Base-by-base conservation (phyloP, 345 rosid genomes). In the Streptanthus diversifolius region DNA sequence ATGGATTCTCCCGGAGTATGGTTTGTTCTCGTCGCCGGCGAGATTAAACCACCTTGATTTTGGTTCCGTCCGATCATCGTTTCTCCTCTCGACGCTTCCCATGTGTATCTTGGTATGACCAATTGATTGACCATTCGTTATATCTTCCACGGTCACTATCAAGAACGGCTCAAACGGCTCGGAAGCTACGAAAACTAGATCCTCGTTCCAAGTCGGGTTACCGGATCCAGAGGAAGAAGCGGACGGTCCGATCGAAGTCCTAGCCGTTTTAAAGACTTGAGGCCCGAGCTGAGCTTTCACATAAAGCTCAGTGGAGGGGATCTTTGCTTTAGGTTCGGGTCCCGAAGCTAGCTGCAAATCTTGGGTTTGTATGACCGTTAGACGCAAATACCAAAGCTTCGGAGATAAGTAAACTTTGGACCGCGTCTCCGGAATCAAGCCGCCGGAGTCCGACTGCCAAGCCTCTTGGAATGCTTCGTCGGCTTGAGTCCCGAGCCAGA, bases 361-460 rank as follows among this genome's bases (percentile, higher is more conserved):
- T 66, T 93, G 98, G 79, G 96, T 88, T 78, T 88, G 97, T 88
- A 90, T 90, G 41, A 90, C 97, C 95, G 97, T 93, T 87, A 93
- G 63, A 68, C 95, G 83, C 88, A 93, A 76, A 80, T 90, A 93
- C 98, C 98, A 93, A 24, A 93, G 91, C 83, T 87, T 93, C 5
- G 98, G 97, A 17, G 98, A 90, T 56, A 93, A 66, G 72, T 90
- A 93, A 8, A 93, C 96, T 64, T 93, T 93, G 41, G 97, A 90
- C 60, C 97, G 83, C 65, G 97, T 93, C 86, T 93, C 96, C 52
- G 86, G 89, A 12, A 86, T 83, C 72, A 90, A 72, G 36, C 98
- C 98, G n/a, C 97, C 97, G 54, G 97, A 93, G 68, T 93, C 96
- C 33, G 97, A 88, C 45, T 88, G 98, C 98, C 98, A 93, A 1